Percentiles rank a stretch among this genome's conserved stretches.
phyloP scores from a whole-genome alignment of 805 yeast genomes.

The Yarrowia alimentaria region DNA sequence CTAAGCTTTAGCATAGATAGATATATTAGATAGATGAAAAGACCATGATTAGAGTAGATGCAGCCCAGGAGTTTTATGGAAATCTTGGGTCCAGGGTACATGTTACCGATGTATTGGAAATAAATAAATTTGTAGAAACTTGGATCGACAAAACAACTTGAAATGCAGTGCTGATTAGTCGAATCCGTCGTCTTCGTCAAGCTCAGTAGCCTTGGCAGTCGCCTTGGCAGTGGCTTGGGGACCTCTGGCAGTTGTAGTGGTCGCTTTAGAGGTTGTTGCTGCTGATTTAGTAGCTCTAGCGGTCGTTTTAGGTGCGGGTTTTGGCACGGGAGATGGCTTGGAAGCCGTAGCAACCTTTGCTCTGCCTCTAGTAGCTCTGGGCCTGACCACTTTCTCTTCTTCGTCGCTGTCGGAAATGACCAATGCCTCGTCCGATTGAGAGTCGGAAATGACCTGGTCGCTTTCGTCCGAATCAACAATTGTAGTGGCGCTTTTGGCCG shows the following conservation, averaged over 20 bases:
- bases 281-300: background rate
- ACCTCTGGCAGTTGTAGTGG: background rate
- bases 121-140: too few relatives aligned
- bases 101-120: too few relatives aligned
- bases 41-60: too few relatives aligned
- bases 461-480: background rate
- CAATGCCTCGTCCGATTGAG: slow-evolving; percentile 1
- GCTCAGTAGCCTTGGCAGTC: too few relatives aligned
- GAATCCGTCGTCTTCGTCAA: slow-evolving; percentile 15
- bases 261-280: background rate
- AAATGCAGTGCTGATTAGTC: too few relatives aligned
- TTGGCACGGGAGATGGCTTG: too few relatives aligned
- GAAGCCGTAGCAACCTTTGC: slow-evolving; percentile 2
- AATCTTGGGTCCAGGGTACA: too few relatives aligned
- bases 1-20: background rate
- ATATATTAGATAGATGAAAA: background rate
- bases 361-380: background rate
- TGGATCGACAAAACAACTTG: too few relatives aligned
- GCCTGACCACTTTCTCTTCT: slow-evolving; percentile 9
- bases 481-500: background rate
- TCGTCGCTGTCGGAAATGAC: slow-evolving; percentile 3
- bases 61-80: too few relatives aligned
- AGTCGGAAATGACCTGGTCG: slow-evolving; percentile 9
- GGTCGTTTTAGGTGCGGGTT: background rate
- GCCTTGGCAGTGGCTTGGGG: too few relatives aligned